A percentile compares a stretch with the other conserved stretches of the same genome.
These are phyloP conservation scores for Medicago ruthenica DNA, from an alignment of 306 rosid species.

Conservation along the genomic window DNA sequence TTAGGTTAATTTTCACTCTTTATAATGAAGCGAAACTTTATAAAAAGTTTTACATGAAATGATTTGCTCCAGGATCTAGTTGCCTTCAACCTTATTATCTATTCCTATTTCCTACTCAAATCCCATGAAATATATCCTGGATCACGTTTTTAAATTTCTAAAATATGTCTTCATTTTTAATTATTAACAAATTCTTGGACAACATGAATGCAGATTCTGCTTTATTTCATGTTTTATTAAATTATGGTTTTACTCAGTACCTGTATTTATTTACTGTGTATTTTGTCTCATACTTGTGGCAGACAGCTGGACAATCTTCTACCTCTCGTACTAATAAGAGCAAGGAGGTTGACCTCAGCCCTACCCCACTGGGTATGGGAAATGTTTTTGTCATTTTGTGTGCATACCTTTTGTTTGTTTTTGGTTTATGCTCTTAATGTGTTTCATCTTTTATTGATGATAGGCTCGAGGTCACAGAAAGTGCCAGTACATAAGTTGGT, in stretches of 20 bases:
- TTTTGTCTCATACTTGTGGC: slow-evolving; percentile 41
- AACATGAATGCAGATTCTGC: slow-evolving; percentile 13
- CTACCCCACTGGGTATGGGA: slow-evolving; percentile 53
- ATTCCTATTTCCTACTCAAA: not conserved
- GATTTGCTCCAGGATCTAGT: slow-evolving; percentile 12
- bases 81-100: not conserved
- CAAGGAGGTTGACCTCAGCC: slow-evolving; percentile 57
- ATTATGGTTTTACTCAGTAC: slow-evolving; percentile 35
- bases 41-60: not conserved
- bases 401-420: slow-evolving; percentile 33
- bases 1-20: slow-evolving; percentile 21
- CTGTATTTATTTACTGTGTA: slow-evolving; percentile 35
- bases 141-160: slow-evolving; percentile 7
- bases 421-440: slow-evolving; percentile 28
- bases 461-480: slow-evolving; percentile 76
- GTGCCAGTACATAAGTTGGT: slow-evolving; percentile 86
- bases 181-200: not conserved
- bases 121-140: slow-evolving; percentile 5
- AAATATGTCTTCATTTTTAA: slow-evolving; percentile 27
- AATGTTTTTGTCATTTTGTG: slow-evolving; percentile 35
- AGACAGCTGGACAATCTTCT: slow-evolving; percentile 62
- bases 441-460: slow-evolving; percentile 34
- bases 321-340: slow-evolving; percentile 43
- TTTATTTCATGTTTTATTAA: slow-evolving; percentile 26
- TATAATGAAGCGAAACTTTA: slow-evolving; percentile 12